Conservation (phyloP, 768 basidiomycete species). For the Boletus vinaceobasis region DNA sequence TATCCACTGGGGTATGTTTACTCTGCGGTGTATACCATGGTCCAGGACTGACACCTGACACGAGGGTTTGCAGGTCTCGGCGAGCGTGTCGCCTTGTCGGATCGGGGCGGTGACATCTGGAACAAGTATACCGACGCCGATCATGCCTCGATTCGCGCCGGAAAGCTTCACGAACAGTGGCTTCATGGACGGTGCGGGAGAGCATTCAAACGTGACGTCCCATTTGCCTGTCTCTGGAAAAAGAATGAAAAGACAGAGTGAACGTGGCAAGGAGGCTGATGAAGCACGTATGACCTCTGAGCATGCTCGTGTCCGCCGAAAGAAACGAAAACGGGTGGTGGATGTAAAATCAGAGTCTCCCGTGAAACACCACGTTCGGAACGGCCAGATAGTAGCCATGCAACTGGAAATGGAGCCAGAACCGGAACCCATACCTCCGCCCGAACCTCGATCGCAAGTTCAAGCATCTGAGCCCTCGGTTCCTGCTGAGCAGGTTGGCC, state of each 20-base stretch:
- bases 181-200: not conserved
- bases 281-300: not conserved
- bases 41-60: not conserved
- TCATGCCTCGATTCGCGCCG: not conserved
- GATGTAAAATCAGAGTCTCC: not conserved
- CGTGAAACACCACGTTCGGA: slow-evolving; percentile 11
- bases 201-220: not conserved
- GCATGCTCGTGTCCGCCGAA: not conserved
- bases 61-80: not conserved
- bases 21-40: not conserved
- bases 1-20: slow-evolving; percentile 2
- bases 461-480: not conserved
- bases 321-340: not conserved
- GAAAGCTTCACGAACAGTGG: not conserved
- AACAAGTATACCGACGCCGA: not conserved
- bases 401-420: not conserved
- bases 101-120: not conserved
- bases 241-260: not conserved
- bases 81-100: not conserved
- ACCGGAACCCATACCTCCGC: not conserved
- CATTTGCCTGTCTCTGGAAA: not conserved
- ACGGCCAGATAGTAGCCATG: slow-evolving; percentile 13
- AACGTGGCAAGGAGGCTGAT: not conserved
- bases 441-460: not conserved
- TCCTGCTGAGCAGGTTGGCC: not conserved